phyloP scores from a whole-genome alignment of 257 asterid genomes.

The Salvia splendens region DNA sequence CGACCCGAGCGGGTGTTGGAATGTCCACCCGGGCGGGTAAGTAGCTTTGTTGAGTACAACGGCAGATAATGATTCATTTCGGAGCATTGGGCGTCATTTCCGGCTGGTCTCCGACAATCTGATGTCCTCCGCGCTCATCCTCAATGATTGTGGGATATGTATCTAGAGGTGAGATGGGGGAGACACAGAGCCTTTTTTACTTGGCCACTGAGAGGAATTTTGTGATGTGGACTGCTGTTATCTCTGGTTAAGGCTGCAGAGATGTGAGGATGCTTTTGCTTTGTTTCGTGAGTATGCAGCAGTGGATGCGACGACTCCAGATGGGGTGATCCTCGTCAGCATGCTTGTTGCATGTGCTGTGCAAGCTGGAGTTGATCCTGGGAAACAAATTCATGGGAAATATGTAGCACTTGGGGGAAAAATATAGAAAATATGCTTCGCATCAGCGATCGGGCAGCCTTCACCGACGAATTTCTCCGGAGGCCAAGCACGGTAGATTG shows the following conservation, averaged over 20 bases:
- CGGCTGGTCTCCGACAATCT: too few relatives aligned
- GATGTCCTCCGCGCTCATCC: too few relatives aligned
- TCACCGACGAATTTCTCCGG: too few relatives aligned
- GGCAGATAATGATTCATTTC: too few relatives aligned
- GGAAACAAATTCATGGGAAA: constrained; percentile 89
- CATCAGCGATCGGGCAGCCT: too few relatives aligned
- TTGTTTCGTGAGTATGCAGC: constrained; percentile 60
- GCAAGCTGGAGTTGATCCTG: constrained; percentile 60
- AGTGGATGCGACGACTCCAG: constrained; percentile 38
- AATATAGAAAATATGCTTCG: too few relatives aligned
- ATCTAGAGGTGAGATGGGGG: constrained; percentile 53
- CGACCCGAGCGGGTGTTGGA: too few relatives aligned
- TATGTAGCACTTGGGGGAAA: too few relatives aligned
- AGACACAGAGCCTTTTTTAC: constrained; percentile 68
- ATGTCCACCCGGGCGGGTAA: too few relatives aligned
- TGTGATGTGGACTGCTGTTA: constrained; percentile 75
- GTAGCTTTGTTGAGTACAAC: too few relatives aligned
- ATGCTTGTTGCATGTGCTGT: constrained; percentile 67
- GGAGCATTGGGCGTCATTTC: too few relatives aligned
- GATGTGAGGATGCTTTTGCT: constrained; percentile 60
- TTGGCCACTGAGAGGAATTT: constrained; percentile 55
- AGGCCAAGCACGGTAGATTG: too few relatives aligned
- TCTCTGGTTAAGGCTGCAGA: constrained; percentile 66
- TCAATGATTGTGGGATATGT: constrained; percentile 79
- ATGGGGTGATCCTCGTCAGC: constrained; percentile 60